Base-by-base conservation (phyloP, 1,284 basidiomycete species). In the Cutaneotrichosporon dermatis region DNA sequence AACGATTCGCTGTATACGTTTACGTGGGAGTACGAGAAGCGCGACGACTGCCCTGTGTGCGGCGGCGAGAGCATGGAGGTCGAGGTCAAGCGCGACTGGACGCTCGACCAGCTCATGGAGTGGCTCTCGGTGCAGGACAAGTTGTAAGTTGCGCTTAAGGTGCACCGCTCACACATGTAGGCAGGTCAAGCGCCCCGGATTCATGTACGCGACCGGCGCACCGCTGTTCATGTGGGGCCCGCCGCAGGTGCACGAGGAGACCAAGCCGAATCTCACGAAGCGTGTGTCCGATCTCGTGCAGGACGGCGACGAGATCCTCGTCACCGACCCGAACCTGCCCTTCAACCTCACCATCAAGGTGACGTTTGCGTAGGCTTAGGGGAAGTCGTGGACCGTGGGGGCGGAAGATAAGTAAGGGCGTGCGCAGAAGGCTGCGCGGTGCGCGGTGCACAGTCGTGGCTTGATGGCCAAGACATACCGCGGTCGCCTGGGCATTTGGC, bases 1-100 rank as follows among this genome's bases (percentile, higher is more conserved):
- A 98, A 93, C 43, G 94, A 98, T 57, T 89, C 92, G 36, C 86
- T 99, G 6, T 99, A 99, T 78, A 96, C 95, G 1, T 96, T 92
- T 79, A 99, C 96, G 0, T 99, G 99, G 70, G 87, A 97, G 78
- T 90, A 96, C 74, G 91, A 97, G 78, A 88, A 88, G 73, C 88
- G 92, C 45, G 83, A 85, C 1, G 92, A 98, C 69, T 99, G 96
- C 76, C 95, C 95, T 2, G 96, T 99, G 4, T 99, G 96, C 73
- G 96, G 96, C 4, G 93, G 93, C 39, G 90, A 96, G 75, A 81
- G 88, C 0, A 79, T 92, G 39, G 85, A 89, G 52, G 80, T 92
- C 44, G 78, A 83, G 3, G 82, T 94, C 60, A 83, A 80, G 55
- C 80, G 80, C 36, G 87, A 89, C 8, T 84, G 84, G 81, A 92